A percentile compares a stretch with the other conserved stretches of the same genome.
Evolutionary conservation across 2,329 filamentous ascomycete genomes (phyloP).

Genomic region (Gremmenia infestans): DNA sequence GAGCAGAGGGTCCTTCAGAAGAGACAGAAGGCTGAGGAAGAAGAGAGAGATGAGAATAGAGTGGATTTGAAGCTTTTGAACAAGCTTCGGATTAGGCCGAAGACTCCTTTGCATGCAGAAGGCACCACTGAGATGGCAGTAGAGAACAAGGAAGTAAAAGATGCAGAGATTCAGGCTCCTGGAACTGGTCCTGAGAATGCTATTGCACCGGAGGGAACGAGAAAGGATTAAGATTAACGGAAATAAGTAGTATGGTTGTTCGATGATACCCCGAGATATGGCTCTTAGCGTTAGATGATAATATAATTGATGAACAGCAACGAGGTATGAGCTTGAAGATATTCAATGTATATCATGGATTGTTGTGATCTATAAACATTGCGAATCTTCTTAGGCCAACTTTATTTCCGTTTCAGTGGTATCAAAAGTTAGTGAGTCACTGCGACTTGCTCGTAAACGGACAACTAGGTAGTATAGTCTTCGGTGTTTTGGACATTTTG

Average conservation of each 20-base stretch:
- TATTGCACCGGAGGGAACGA: constrained; percentile 22
- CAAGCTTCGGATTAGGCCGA: constrained; percentile 33
- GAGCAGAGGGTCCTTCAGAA: constrained; percentile 39
- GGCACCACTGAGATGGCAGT: neutral
- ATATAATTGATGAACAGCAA: too few species aligned
- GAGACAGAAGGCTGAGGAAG: constrained; percentile 24
- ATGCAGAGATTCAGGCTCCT: constrained; percentile 16
- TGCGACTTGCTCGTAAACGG: too few species aligned
- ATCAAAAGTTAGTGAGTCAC: too few species aligned
- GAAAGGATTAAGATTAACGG: constrained; percentile 2
- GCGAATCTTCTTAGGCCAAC: too few species aligned
- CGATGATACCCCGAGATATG: neutral
- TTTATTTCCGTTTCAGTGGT: too few species aligned
- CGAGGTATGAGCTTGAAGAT: too few species aligned
- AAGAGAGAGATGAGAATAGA: constrained; percentile 17
- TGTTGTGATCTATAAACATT: too few species aligned
- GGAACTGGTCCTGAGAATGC: constrained; percentile 23
- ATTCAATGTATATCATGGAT: too few species aligned
- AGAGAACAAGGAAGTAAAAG: constrained; percentile 2
- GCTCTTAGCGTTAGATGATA: too few species aligned
- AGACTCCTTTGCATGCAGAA: neutral
- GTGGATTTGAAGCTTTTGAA: constrained; percentile 34
- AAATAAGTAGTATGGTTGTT: neutral
- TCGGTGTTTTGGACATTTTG: too few species aligned
- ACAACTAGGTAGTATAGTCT: too few species aligned